Percentiles rank a stretch among this genome's conserved stretches.
Evolutionary conservation across 164 flowering plant species (phyloP).

Genomic region (Tetracentron sinense): DNA sequence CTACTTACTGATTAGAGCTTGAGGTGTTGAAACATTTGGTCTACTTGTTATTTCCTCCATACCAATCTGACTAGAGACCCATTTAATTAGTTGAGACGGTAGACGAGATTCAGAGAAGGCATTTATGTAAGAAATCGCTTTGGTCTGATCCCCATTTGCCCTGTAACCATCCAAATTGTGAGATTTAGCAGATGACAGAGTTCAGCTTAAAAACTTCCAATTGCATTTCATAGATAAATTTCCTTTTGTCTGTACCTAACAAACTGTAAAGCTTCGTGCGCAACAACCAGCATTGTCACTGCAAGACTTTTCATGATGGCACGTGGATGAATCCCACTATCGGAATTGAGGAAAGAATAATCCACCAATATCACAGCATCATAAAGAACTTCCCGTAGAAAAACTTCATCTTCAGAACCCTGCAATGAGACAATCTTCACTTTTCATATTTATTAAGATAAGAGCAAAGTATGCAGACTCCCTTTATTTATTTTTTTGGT

Average conservation of each 20-base stretch:
- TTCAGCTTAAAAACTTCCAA: not conserved
- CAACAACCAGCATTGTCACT: slow-evolving; percentile 42
- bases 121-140: slow-evolving; percentile 45
- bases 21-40: slow-evolving; percentile 48
- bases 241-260: slow-evolving; percentile 40
- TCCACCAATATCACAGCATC: slow-evolving; percentile 69
- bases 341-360: slow-evolving; percentile 50
- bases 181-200: slow-evolving; percentile 1
- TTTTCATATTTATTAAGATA: too few relatives aligned
- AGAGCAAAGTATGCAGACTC: too few relatives aligned
- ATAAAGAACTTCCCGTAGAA: slow-evolving; percentile 45
- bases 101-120: slow-evolving; percentile 52
- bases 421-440: slow-evolving; percentile 21
- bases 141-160: slow-evolving; percentile 41
- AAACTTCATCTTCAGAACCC: slow-evolving; percentile 43
- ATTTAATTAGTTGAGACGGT: slow-evolving; percentile 36
- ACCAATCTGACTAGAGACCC: slow-evolving; percentile 33
- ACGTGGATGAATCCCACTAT: slow-evolving; percentile 20
- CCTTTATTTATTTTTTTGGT: too few relatives aligned
- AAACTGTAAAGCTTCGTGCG: slow-evolving; percentile 45
- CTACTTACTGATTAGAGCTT: slow-evolving; percentile 52
- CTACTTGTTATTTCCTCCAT: slow-evolving; percentile 21
- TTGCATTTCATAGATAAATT: not conserved
- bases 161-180: slow-evolving; percentile 34
- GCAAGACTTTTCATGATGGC: slow-evolving; percentile 32